Evolutionary conservation across 2,329 filamentous ascomycete species (phyloP).

Genomic region (Tolypocladium cylindrosporum): DNA sequence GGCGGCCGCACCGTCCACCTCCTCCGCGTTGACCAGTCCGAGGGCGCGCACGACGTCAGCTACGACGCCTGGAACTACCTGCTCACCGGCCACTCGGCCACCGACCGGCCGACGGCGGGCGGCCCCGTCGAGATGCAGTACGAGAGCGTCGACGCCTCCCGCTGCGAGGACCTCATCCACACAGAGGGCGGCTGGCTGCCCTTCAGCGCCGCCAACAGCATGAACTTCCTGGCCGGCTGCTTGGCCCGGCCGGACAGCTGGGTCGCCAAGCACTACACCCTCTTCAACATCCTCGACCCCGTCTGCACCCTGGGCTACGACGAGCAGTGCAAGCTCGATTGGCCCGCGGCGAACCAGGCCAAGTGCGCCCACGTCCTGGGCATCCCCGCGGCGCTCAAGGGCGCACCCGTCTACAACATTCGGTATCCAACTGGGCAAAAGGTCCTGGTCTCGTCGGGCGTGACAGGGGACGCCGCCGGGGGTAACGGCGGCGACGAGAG

Average conservation of each 20-base stretch:
- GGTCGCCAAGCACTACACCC: slow-evolving; percentile 35
- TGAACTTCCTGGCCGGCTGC: slow-evolving; percentile 41
- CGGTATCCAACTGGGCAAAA: slow-evolving; percentile 32
- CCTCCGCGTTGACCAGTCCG: slow-evolving; percentile 46
- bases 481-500: neutral
- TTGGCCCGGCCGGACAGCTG: slow-evolving; percentile 29
- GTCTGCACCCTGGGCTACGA: slow-evolving; percentile 35
- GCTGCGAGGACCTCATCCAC: slow-evolving; percentile 38
- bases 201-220: slow-evolving; percentile 39
- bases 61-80: slow-evolving; percentile 56
- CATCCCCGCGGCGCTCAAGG: slow-evolving; percentile 20
- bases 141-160: slow-evolving; percentile 30
- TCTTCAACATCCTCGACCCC: slow-evolving; percentile 42
- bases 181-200: slow-evolving; percentile 28
- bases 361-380: slow-evolving; percentile 33
- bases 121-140: slow-evolving; percentile 38
- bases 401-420: slow-evolving; percentile 35
- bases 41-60: slow-evolving; percentile 46
- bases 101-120: slow-evolving; percentile 32
- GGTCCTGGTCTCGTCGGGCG: slow-evolving; percentile 11
- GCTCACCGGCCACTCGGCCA: slow-evolving; percentile 35
- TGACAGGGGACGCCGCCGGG: neutral
- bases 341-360: slow-evolving; percentile 33
- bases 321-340: slow-evolving; percentile 35
- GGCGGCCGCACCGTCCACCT: slow-evolving; percentile 44